These are phyloP conservation scores for Corylus americana DNA, from an alignment of 306 rosid genomes.

Conservation along the genomic window DNA sequence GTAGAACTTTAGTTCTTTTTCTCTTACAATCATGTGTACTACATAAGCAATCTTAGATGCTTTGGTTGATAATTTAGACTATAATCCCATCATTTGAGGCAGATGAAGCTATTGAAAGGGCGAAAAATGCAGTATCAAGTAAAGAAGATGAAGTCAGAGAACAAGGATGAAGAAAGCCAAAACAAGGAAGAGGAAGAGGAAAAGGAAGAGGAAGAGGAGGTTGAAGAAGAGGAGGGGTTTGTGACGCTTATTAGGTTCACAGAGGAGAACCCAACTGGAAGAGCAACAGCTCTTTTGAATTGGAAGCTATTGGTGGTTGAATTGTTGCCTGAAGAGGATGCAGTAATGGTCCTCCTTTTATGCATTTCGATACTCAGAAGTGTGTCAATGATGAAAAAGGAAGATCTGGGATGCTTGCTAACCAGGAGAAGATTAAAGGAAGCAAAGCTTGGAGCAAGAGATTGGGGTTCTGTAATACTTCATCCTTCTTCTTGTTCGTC, in stretches of 20 bases:
- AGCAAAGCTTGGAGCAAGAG: conserved; percentile 58
- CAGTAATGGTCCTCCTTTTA: conserved; percentile 66
- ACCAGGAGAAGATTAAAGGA: conserved; percentile 78
- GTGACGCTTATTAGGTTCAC: conserved; percentile 68
- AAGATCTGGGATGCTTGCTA: conserved; percentile 71
- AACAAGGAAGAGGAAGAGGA: conserved; percentile 10
- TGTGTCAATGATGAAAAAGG: conserved; percentile 70
- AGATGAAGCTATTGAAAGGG: conserved; percentile 82
- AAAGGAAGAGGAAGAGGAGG: conserved; percentile 36
- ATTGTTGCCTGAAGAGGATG: conserved; percentile 81
- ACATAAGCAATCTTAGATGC: neutral
- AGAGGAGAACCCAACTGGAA: conserved; percentile 67
- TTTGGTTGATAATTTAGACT: conserved; percentile 19
- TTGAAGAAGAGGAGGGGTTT: conserved; percentile 60
- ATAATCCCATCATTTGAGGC: conserved; percentile 21
- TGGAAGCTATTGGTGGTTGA: conserved; percentile 80
- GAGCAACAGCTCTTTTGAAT: conserved; percentile 81
- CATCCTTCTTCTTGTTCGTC: conserved; percentile 57
- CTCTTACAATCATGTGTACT: conserved; percentile 7
- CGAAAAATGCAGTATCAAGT: conserved; percentile 65
- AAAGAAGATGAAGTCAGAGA: conserved; percentile 34
- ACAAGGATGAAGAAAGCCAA: conserved; percentile 26
- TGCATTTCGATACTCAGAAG: conserved; percentile 75
- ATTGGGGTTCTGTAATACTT: conserved; percentile 81
- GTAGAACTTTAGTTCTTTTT: conserved; percentile 14